Conservation (phyloP, 345 rosid genomes). For the Salix purpurea region DNA sequence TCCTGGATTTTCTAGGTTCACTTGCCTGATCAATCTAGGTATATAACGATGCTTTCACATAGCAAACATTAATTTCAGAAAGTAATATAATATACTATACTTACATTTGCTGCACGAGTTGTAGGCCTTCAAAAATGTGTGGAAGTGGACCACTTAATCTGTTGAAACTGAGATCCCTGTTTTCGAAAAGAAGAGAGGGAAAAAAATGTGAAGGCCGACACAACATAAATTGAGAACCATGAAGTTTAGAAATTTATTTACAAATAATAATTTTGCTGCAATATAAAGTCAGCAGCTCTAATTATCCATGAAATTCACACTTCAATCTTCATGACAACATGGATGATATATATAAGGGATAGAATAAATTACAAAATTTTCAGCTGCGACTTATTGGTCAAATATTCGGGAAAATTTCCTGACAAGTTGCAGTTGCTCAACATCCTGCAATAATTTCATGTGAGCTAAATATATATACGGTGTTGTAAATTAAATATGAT, state of each 20-base stretch:
- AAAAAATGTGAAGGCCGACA: no score
- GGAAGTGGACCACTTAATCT: slow-evolving; percentile 8
- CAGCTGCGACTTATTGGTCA: neutral
- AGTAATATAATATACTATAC: neutral
- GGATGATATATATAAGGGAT: neutral
- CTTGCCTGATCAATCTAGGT: no score
- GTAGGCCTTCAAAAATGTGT: neutral
- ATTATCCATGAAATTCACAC: neutral
- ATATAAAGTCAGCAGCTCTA: neutral
- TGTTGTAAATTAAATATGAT: neutral
- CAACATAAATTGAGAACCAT: no score
- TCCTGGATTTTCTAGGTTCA: no score
- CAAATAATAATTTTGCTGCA: neutral
- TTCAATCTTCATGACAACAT: neutral
- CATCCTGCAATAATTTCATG: neutral
- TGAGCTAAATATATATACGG: neutral
- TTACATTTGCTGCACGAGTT: neutral
- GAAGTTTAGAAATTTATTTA: no score
- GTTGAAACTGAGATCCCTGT: slow-evolving; percentile 16
- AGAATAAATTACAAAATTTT: neutral
- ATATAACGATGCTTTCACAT: no score
- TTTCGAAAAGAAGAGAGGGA: no score
- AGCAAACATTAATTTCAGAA: no score
- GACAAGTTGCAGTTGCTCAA: slow-evolving; percentile 18
- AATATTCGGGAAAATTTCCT: neutral